Conservation (phyloP, 306 rosid genomes). For the Prunus campanulata region DNA sequence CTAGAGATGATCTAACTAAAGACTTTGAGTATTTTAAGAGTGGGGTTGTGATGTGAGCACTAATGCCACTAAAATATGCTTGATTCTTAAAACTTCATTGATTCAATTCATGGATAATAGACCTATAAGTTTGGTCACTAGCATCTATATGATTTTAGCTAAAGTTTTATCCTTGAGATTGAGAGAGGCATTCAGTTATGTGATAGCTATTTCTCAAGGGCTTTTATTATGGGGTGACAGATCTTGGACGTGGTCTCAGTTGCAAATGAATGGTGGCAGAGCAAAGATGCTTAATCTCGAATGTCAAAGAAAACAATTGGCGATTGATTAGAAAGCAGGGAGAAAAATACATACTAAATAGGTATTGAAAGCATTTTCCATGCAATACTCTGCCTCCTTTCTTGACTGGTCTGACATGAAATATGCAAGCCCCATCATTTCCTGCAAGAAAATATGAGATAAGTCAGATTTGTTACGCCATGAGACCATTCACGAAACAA, state of each 20-base stretch:
- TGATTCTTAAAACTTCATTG: background rate
- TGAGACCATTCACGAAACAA: constrained; percentile 16
- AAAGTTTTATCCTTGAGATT: background rate
- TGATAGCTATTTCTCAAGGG: background rate
- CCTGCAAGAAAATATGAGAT: constrained; percentile 52
- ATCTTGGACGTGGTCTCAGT: background rate
- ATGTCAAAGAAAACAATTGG: background rate
- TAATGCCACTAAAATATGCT: background rate
- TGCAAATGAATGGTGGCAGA: background rate
- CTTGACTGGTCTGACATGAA: constrained; percentile 90
- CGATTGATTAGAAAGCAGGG: background rate
- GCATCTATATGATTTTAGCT: background rate
- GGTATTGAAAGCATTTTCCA: constrained; percentile 94
- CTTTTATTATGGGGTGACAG: background rate
- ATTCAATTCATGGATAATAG: background rate
- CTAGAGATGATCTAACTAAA: background rate
- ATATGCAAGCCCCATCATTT: constrained; percentile 94
- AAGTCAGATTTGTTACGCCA: constrained; percentile 17
- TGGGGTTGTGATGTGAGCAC: background rate
- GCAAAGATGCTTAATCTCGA: background rate
- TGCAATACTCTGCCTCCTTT: constrained; percentile 98
- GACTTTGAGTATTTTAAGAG: background rate
- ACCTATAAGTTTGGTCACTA: background rate
- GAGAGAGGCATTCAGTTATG: background rate
- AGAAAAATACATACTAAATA: constrained; percentile 66